These are phyloP conservation scores for Diaporthe aspalathi DNA, from an alignment of 2,329 filamentous ascomycete species.

Conservation along the genomic window DNA sequence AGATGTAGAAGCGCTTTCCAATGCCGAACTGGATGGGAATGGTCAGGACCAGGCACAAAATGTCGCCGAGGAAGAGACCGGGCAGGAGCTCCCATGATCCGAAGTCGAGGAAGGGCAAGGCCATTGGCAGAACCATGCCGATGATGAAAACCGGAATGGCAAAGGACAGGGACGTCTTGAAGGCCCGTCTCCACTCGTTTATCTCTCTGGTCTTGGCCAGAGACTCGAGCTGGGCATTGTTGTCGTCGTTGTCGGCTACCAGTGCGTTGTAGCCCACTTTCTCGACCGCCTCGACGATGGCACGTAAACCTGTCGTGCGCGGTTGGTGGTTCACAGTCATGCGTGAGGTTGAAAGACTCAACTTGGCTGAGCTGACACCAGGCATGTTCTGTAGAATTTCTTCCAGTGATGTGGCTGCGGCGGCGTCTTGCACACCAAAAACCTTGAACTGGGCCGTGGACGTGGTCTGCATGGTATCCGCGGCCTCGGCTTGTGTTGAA, in stretches of 20 bases:
- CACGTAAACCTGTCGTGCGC: conserved; percentile 79
- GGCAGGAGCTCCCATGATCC: conserved; percentile 74
- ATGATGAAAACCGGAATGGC: conserved; percentile 91
- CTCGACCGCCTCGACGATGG: conserved; percentile 85
- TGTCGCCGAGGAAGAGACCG: conserved; percentile 88
- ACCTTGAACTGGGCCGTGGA: conserved; percentile 83
- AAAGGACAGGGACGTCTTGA: conserved; percentile 81
- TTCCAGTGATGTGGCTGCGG: conserved; percentile 79
- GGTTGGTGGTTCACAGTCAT: conserved; percentile 80
- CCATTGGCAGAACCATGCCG: conserved; percentile 95
- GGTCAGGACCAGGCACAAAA: conserved; percentile 85
- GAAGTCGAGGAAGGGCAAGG: conserved; percentile 79
- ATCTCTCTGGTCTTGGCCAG: conserved; percentile 97
- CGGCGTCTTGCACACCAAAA: conserved; percentile 80
- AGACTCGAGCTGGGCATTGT: conserved; percentile 95
- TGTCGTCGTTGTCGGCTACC: conserved; percentile 91
- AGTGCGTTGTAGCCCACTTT: conserved; percentile 87
- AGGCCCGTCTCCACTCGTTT: conserved; percentile 88
- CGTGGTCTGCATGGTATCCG: conserved; percentile 64
- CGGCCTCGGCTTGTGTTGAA: conserved; percentile 74
- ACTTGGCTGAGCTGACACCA: conserved; percentile 78
- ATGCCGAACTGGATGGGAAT: conserved; percentile 97
- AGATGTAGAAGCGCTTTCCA: conserved; percentile 91
- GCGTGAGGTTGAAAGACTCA: conserved; percentile 80
- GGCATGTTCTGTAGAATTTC: conserved; percentile 70